Base-by-base conservation (phyloP, 257 asterid genomes). In the Solanum chiquidenum region DNA sequence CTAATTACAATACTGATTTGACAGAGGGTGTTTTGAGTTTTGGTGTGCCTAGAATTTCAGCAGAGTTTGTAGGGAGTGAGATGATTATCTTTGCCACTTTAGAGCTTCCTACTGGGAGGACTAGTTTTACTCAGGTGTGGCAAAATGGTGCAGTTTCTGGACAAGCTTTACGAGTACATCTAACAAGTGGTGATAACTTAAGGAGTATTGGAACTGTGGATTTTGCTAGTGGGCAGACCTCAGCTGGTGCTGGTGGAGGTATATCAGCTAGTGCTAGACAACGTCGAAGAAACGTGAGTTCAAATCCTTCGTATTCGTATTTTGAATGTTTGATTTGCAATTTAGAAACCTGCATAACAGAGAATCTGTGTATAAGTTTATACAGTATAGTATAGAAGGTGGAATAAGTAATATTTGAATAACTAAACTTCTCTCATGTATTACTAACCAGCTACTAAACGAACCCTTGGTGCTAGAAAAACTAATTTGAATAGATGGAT, bases 121-220 rank as follows among this genome's bases (percentile, higher is more conserved):
- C 88, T 7, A 52, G n/a, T 13, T 66, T 91, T 86, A 89, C 83
- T 83, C 91, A 89, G 73, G 93, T 83, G 3, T 91, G 93, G 93
- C 90, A 90, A 27, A 83, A 71, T 27, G 92, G 92, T 35, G 12
- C 4, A 74, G 42, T 86, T 58, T 86, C 88, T 76, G 77, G 83
- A 16, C 11, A 7, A 38, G 9, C 25, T 76, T 60, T 76, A 31
- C 34, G 9, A 69, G 20, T 5, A 1, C 88, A 52, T 86, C 2
- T 12, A 16, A 35, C 13, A 82, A 34, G 42, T 86, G 71, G 52
- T 21, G 83, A 69, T n/a, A 86, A 86, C 23, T 0, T 11, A 2
- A 69, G 64, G 9, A 68, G 83, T 71, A 1, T 6, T 18, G 83
- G 83, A 31, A 86, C 69, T 29, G 83, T 86, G 31, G 83, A 86